phyloP scores from a whole-genome alignment of 495 filamentous ascomycete species.

The Penicillium angulare region DNA sequence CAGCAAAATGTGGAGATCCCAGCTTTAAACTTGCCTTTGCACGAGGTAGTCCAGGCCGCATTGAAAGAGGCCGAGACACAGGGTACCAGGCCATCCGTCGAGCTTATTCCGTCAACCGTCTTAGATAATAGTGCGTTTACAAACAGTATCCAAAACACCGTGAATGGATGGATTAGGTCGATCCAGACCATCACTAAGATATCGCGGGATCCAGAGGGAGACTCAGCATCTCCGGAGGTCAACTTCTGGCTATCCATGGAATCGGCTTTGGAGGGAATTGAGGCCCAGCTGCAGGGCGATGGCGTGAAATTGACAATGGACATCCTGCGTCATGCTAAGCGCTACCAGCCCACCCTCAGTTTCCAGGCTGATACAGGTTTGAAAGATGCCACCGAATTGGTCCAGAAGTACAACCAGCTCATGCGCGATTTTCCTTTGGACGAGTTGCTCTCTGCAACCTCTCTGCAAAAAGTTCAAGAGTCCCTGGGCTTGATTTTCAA shows the following conservation, averaged over 20 bases:
- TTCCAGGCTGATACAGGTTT: constrained; percentile 93
- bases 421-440: constrained; percentile 98
- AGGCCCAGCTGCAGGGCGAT: constrained; percentile 79
- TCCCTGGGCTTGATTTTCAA: constrained; percentile 82
- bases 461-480: constrained; percentile 85
- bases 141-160: constrained; percentile 88
- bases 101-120: constrained; percentile 68
- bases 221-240: constrained; percentile 92
- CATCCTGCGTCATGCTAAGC: constrained; percentile 90
- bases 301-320: constrained; percentile 92
- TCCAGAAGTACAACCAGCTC: constrained; percentile 96
- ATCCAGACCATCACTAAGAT: constrained; percentile 97
- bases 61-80: constrained; percentile 69
- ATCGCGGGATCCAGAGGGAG: constrained; percentile 81
- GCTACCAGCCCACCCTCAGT: constrained; percentile 94
- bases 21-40: constrained; percentile 77
- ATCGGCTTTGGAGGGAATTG: constrained; percentile 82
- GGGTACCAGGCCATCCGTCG: constrained; percentile 64
- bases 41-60: constrained; percentile 81
- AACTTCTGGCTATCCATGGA: constrained; percentile 99
- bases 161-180: constrained; percentile 96
- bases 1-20: constrained; percentile 99
- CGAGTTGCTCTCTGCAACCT: constrained; percentile 88
- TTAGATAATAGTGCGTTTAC: constrained; percentile 85
- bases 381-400: constrained; percentile 89